These are phyloP conservation scores for Aspergillus sp. DNA, from an alignment of 2,329 filamentous ascomycete species.

Conservation along the genomic window DNA sequence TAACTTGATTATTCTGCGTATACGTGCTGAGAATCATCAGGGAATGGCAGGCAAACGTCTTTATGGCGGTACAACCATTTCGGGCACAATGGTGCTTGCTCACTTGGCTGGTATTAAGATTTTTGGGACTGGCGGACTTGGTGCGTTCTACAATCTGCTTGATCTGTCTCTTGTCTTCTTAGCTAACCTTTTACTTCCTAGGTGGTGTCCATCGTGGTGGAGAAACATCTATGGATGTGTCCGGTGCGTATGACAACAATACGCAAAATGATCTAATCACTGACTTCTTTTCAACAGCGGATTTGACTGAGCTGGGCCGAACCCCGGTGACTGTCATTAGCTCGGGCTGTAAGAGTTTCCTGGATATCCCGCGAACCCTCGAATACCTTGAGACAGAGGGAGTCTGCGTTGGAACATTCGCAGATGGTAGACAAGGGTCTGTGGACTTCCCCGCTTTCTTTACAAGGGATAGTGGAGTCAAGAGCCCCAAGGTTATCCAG, in stretches of 20 bases:
- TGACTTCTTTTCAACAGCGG: conserved; percentile 48
- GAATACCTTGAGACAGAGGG: conserved; percentile 69
- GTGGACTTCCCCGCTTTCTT: conserved; percentile 93
- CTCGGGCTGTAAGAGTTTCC: conserved; percentile 91
- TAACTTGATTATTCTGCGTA: not conserved
- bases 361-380: conserved; percentile 85
- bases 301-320: conserved; percentile 86
- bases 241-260: conserved; percentile 37
- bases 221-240: conserved; percentile 84
- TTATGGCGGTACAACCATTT: conserved; percentile 88
- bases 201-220: conserved; percentile 87
- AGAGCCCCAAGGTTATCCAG: conserved; percentile 70
- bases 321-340: conserved; percentile 84
- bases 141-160: conserved; percentile 17
- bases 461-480: conserved; percentile 77
- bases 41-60: conserved; percentile 62
- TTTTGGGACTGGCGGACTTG: conserved; percentile 91
- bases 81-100: conserved; percentile 88
- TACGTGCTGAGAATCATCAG: conserved; percentile 31
- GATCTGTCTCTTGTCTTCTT: not conserved
- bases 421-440: conserved; percentile 66
- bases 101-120: conserved; percentile 82
- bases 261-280: not conserved
- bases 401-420: conserved; percentile 84
- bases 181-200: conserved; percentile 14